A percentile compares a stretch with the other conserved stretches of the same genome.
Conservation (phyloP, 306 rosid species). For the Prunus mira region DNA sequence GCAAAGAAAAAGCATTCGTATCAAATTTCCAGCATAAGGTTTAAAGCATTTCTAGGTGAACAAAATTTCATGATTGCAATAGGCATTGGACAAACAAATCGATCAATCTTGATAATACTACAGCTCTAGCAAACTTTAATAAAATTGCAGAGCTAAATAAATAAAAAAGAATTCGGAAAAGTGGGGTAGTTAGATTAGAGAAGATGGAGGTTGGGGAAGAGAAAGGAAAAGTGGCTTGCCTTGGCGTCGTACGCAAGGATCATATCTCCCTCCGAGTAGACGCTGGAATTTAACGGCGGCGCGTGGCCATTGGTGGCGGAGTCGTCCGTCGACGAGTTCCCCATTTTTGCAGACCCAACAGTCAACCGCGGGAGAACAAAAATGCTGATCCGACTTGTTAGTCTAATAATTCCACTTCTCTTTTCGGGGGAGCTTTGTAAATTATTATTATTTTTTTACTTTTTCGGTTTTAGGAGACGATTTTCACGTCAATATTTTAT, state of each 20-base stretch:
- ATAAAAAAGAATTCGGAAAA: neutral
- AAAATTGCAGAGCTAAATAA: neutral
- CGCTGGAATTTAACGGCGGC: constrained; percentile 39
- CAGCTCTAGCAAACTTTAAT: neutral
- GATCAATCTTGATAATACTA: neutral
- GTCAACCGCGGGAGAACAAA: constrained; percentile 3
- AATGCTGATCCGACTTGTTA: neutral
- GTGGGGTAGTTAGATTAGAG: neutral
- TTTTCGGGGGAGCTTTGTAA: no score
- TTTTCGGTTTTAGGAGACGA: no score
- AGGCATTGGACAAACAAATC: neutral
- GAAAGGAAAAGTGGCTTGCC: constrained; percentile 30
- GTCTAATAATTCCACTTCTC: neutral
- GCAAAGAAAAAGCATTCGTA: neutral
- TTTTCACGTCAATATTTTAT: no score
- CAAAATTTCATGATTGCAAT: neutral
- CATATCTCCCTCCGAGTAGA: constrained; percentile 66
- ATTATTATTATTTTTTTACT: no score
- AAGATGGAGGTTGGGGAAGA: neutral
- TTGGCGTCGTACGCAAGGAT: constrained; percentile 85
- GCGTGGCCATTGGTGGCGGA: constrained; percentile 55
- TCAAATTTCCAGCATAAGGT: neutral
- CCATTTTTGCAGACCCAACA: constrained; percentile 34
- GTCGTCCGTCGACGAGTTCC: constrained; percentile 64
- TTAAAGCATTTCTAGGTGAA: neutral